These are phyloP conservation scores for Kodamaea kakaduensis DNA, from an alignment of 805 yeast species.

Conservation along the genomic window DNA sequence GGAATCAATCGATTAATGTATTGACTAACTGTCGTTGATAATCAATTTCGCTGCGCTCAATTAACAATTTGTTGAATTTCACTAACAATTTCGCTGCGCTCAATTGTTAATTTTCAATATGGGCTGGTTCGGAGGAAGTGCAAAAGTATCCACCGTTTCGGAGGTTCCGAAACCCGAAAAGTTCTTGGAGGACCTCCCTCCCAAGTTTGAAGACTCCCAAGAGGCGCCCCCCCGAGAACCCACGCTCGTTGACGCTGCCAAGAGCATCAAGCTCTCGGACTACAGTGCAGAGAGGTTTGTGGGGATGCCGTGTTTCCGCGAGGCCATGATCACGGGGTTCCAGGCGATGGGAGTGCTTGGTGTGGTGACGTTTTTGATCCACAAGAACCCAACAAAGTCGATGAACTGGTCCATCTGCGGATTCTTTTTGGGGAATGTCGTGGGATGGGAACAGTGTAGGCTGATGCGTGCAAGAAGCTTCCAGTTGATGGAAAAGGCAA, in stretches of 20 bases:
- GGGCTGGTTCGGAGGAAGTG: conserved; percentile 42
- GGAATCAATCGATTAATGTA: too few species aligned
- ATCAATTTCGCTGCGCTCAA: too few species aligned
- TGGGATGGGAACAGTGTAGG: conserved; percentile 94
- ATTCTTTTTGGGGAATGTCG: conserved; percentile 69
- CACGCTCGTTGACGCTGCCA: conserved; percentile 36
- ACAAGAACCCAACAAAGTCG: conserved; percentile 57
- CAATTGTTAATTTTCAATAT: conserved; percentile 16
- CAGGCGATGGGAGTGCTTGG: conserved; percentile 69
- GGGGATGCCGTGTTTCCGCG: conserved; percentile 73
- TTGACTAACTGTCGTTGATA: too few species aligned
- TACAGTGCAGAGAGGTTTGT: conserved; percentile 49
- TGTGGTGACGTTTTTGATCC: conserved; percentile 61
- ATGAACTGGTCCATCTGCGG: conserved; percentile 84
- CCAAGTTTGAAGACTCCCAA: conserved; percentile 41
- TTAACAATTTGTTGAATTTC: too few species aligned
- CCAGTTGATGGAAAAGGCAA: conserved; percentile 66
- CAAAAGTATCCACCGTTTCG: conserved; percentile 35
- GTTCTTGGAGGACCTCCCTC: conserved; percentile 50
- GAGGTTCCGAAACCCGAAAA: conserved; percentile 22
- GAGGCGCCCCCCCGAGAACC: conserved; percentile 9
- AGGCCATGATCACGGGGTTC: conserved; percentile 73
- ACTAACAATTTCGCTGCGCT: too few species aligned
- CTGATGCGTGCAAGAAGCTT: conserved; percentile 61
- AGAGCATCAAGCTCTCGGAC: conserved; percentile 44